Conservation (phyloP, 2,329 filamentous ascomycete genomes). For the Ophiostoma sp. region DNA sequence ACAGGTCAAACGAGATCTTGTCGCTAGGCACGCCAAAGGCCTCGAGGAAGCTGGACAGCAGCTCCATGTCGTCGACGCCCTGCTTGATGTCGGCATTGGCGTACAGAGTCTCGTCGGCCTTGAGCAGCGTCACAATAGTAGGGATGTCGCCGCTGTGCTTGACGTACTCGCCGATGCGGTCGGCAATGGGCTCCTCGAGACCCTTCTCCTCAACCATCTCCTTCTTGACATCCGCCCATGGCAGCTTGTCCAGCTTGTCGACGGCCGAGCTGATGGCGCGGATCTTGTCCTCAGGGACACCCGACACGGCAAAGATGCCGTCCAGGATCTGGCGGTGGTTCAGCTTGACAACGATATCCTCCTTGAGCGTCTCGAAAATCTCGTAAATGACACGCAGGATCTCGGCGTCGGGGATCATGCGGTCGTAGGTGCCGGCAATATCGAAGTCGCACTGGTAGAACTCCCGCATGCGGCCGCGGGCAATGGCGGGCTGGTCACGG, state of each 20-base stretch:
- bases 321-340: constrained; percentile 95
- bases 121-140: constrained; percentile 68
- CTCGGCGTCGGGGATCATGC: constrained; percentile 90
- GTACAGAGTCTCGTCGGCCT: constrained; percentile 60
- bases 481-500: constrained; percentile 55
- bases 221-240: constrained; percentile 82
- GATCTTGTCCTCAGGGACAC: constrained; percentile 81
- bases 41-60: constrained; percentile 77
- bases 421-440: constrained; percentile 79
- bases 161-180: constrained; percentile 84
- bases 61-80: constrained; percentile 73
- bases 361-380: constrained; percentile 70
- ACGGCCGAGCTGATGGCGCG: constrained; percentile 86
- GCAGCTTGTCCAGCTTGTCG: constrained; percentile 88
- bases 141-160: constrained; percentile 29
- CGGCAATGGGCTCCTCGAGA: constrained; percentile 67
- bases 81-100: constrained; percentile 71
- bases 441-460: constrained; percentile 98
- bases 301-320: constrained; percentile 84
- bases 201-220: constrained; percentile 95
- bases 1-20: constrained; percentile 81
- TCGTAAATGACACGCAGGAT: constrained; percentile 79
- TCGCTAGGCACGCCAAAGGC: constrained; percentile 63
- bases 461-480: constrained; percentile 88
- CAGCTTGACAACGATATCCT: constrained; percentile 78